Percentiles rank a stretch among this genome's conserved stretches.
phyloP scores from a whole-genome alignment of 1,139 yeast genomes.

The Zhuliangozyma blackwelliae region DNA sequence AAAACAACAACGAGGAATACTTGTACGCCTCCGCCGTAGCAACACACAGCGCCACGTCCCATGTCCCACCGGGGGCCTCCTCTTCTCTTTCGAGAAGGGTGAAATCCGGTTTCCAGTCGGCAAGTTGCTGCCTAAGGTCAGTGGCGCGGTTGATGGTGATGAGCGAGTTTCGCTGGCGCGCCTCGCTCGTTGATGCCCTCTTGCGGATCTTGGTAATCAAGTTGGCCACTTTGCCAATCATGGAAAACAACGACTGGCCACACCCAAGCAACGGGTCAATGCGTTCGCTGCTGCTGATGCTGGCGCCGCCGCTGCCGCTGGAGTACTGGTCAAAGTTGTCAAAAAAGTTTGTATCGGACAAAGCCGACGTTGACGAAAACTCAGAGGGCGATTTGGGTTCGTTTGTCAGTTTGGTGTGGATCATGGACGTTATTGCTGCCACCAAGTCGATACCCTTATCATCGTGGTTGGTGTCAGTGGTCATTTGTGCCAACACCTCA shows the following conservation, averaged over 20 bases:
- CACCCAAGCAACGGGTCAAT: slow-evolving; percentile 67
- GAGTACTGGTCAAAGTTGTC: slow-evolving; percentile 29
- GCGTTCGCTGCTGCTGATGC: slow-evolving; percentile 33
- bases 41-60: slow-evolving; percentile 57
- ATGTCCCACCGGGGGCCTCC: slow-evolving; percentile 17
- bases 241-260: slow-evolving; percentile 57
- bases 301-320: no score
- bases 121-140: slow-evolving; percentile 47
- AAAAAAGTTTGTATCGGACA: slow-evolving; percentile 17
- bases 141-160: slow-evolving; percentile 52
- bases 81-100: slow-evolving; percentile 15
- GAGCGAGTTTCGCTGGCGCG: slow-evolving; percentile 31
- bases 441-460: slow-evolving; percentile 42
- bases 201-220: slow-evolving; percentile 48
- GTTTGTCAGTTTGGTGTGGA: slow-evolving; percentile 1
- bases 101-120: slow-evolving; percentile 52
- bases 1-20: slow-evolving; percentile 51
- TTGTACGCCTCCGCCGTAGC: slow-evolving; percentile 70
- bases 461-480: slow-evolving; percentile 44
- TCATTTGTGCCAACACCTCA: slow-evolving; percentile 63
- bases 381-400: slow-evolving; percentile 2
- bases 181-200: slow-evolving; percentile 10
- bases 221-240: slow-evolving; percentile 60
- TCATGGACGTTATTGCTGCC: slow-evolving; percentile 34
- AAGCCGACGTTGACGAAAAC: slow-evolving; percentile 9